Conservation (phyloP, 2,329 filamentous ascomycete species). For the Celoporthe dispersa region DNA sequence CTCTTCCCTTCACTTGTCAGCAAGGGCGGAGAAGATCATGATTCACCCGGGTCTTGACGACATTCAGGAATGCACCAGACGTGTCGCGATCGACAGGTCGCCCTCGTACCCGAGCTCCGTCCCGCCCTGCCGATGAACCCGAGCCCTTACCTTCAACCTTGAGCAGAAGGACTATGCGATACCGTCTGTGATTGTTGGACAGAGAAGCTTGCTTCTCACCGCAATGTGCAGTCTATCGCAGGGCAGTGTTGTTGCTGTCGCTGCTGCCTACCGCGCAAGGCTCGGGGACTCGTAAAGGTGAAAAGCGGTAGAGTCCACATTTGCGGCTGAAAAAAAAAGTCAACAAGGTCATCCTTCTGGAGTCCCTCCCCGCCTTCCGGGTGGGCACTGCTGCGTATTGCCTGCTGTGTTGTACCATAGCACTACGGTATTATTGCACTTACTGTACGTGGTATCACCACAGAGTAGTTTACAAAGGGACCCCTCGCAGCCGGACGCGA, state of each 20-base stretch:
- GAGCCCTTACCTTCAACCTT: neutral
- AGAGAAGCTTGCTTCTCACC: neutral
- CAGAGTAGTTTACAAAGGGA: neutral
- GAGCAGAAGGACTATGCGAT: neutral
- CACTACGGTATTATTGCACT: neutral
- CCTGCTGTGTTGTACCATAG: neutral
- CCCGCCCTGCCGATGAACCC: neutral
- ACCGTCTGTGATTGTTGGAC: neutral
- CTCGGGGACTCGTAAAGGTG: neutral
- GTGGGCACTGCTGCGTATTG: neutral
- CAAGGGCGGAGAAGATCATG: neutral
- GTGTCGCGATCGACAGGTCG: neutral
- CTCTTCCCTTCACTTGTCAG: neutral
- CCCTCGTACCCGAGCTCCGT: neutral
- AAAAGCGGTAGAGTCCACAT: neutral
- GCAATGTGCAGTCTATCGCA: neutral
- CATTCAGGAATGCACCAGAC: neutral
- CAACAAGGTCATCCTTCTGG: slow-evolving; percentile 12
- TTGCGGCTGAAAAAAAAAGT: slow-evolving; percentile 12
- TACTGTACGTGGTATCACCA: neutral
- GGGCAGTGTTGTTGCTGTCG: neutral
- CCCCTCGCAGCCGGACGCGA: neutral
- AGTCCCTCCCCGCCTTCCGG: neutral
- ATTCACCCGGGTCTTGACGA: neutral
- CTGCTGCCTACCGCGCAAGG: neutral